Evolutionary conservation across 306 rosid genomes (phyloP).

Genomic region (Cucurbita moschata): DNA sequence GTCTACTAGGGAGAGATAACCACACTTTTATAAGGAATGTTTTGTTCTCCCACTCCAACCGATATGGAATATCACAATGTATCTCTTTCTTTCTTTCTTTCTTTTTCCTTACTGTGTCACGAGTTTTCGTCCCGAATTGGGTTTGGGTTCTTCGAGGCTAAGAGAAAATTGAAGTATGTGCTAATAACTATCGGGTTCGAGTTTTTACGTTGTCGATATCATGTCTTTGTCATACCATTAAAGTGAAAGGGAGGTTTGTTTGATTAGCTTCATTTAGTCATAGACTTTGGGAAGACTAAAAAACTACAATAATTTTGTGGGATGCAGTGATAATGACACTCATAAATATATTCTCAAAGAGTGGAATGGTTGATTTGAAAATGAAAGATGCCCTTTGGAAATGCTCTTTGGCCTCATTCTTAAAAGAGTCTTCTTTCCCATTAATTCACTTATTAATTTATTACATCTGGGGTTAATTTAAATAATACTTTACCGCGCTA

Average conservation of each 20-base stretch:
- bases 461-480: too few relatives aligned
- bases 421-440: not conserved
- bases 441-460: not conserved
- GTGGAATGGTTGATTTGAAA: not conserved
- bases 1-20: too few relatives aligned
- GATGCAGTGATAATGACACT: not conserved
- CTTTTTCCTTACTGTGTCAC: not conserved
- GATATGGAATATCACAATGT: too few relatives aligned
- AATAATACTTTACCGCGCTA: too few relatives aligned
- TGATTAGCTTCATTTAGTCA: not conserved
- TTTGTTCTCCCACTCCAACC: too few relatives aligned
- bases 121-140: not conserved
- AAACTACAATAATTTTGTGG: slow-evolving; percentile 5
- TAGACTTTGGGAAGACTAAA: slow-evolving; percentile 3
- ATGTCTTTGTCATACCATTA: not conserved
- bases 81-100: not conserved
- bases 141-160: not conserved
- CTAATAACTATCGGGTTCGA: not conserved
- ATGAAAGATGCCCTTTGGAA: not conserved
- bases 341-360: not conserved
- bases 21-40: too few relatives aligned
- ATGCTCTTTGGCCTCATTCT: not conserved
- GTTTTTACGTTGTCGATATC: not conserved
- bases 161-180: not conserved
- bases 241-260: not conserved